Evolutionary conservation across 2,329 filamentous ascomycete species (phyloP).

Genomic region (Lachnellula suecica): DNA sequence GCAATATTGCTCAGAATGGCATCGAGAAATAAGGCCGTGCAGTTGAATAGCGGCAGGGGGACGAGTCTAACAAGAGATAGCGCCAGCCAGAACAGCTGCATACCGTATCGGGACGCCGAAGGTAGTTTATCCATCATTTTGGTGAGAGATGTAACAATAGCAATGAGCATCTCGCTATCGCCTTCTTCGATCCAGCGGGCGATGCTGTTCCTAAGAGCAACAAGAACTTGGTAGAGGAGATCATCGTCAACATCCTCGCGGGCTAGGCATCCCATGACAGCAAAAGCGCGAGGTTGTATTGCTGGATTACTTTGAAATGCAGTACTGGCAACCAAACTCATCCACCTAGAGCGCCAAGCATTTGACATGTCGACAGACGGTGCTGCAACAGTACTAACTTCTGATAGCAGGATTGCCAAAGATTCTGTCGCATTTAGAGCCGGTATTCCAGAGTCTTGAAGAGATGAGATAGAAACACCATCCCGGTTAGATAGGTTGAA

Average conservation of each 20-base stretch:
- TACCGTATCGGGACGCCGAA: conserved; percentile 64
- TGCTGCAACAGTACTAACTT: conserved; percentile 62
- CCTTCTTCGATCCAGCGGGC: conserved; percentile 63
- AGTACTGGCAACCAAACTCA: conserved; percentile 71
- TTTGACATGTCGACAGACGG: conserved; percentile 65
- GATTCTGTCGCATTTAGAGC: conserved; percentile 52
- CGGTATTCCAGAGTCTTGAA: conserved; percentile 47
- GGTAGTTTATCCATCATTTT: conserved; percentile 72
- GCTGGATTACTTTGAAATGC: conserved; percentile 73
- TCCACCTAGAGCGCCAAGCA: conserved; percentile 70
- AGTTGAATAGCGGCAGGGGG: conserved; percentile 63
- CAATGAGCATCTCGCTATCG: conserved; percentile 66
- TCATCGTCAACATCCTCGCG: conserved; percentile 73
- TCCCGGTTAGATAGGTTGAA: conserved; percentile 51
- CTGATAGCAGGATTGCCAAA: conserved; percentile 60
- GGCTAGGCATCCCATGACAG: conserved; percentile 69
- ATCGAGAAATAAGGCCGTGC: conserved; percentile 63
- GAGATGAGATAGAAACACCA: conserved; percentile 52
- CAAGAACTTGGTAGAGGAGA: conserved; percentile 68
- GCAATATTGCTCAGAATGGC: conserved; percentile 64
- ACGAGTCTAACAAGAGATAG: conserved; percentile 65
- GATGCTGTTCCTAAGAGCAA: conserved; percentile 64
- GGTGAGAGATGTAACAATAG: conserved; percentile 65
- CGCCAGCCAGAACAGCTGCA: conserved; percentile 70
- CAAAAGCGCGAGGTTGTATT: conserved; percentile 67